phyloP scores from a whole-genome alignment of 2,329 filamentous ascomycete genomes.

The Fusarium buxicola region DNA sequence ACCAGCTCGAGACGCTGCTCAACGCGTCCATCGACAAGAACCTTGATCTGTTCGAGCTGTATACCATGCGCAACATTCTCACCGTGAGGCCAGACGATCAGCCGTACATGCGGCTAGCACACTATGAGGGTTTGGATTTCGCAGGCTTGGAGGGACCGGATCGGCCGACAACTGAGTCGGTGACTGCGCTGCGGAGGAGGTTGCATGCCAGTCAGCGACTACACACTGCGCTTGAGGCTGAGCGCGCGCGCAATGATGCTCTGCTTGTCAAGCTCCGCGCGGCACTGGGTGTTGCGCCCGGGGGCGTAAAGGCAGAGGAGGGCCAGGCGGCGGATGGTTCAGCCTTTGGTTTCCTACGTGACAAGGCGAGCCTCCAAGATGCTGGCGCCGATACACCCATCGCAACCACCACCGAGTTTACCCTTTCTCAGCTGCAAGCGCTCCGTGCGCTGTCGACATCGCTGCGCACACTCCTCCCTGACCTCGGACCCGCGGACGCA shows the following conservation, averaged over 20 bases:
- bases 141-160: slow-evolving; percentile 34
- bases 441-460: slow-evolving; percentile 73
- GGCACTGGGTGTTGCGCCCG: slow-evolving; percentile 50
- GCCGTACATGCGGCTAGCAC: slow-evolving; percentile 82
- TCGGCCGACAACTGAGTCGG: slow-evolving; percentile 71
- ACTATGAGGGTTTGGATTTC: slow-evolving; percentile 80
- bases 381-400: slow-evolving; percentile 68
- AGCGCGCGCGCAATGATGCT: slow-evolving; percentile 77
- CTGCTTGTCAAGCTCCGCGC: slow-evolving; percentile 73
- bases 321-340: slow-evolving; percentile 30
- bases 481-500: slow-evolving; percentile 58
- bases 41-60: slow-evolving; percentile 90
- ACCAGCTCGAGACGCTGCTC: slow-evolving; percentile 84
- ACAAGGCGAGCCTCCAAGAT: slow-evolving; percentile 62
- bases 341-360: slow-evolving; percentile 69
- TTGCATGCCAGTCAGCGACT: slow-evolving; percentile 83
- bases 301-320: slow-evolving; percentile 44
- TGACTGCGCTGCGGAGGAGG: slow-evolving; percentile 78
- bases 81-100: slow-evolving; percentile 76
- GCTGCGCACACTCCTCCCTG: slow-evolving; percentile 74
- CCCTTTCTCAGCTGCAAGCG: slow-evolving; percentile 84
- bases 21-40: slow-evolving; percentile 86
- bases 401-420: slow-evolving; percentile 79
- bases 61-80: slow-evolving; percentile 87
- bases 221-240: slow-evolving; percentile 74